Evolutionary conservation across 2,329 filamentous ascomycete species (phyloP).

Genomic region (Epichloe uncinata): DNA sequence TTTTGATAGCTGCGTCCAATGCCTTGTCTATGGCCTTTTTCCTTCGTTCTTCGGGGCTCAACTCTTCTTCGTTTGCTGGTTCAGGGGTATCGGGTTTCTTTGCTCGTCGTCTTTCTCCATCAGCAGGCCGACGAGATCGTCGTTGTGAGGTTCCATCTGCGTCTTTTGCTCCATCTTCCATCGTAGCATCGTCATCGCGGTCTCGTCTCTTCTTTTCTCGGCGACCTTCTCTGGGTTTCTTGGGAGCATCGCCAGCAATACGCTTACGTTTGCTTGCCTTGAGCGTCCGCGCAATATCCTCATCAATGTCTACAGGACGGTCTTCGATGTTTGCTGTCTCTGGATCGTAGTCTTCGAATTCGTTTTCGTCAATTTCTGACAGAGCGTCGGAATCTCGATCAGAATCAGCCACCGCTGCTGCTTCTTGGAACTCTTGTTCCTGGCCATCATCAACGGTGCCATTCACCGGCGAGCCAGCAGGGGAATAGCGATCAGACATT

Average conservation of each 20-base stretch:
- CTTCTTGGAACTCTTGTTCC: constrained; percentile 29
- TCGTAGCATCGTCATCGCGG: constrained; percentile 33
- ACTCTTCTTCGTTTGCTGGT: constrained; percentile 59
- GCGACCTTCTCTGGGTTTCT: constrained; percentile 64
- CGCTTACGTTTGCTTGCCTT: constrained; percentile 56
- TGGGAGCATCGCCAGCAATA: constrained; percentile 45
- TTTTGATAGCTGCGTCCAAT: constrained; percentile 78
- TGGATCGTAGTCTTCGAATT: constrained; percentile 57
- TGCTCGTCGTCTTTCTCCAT: constrained; percentile 31
- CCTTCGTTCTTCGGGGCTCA: constrained; percentile 75
- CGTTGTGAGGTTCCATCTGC: constrained; percentile 30
- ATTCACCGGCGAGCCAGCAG: constrained; percentile 23
- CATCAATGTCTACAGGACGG: constrained; percentile 52
- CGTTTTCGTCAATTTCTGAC: constrained; percentile 56
- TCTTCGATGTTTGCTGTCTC: constrained; percentile 50
- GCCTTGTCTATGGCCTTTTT: constrained; percentile 73
- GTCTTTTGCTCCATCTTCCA: constrained; percentile 33
- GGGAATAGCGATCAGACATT: constrained; percentile 36
- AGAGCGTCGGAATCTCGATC: constrained; percentile 47
- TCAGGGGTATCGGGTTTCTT: constrained; percentile 35
- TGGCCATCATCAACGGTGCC: constrained; percentile 26
- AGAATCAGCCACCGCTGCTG: constrained; percentile 28
- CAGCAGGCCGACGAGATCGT: constrained; percentile 33
- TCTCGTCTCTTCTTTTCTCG: constrained; percentile 51
- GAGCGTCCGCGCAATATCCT: constrained; percentile 48